phyloP scores from a whole-genome alignment of 2,329 filamentous ascomycete genomes.

The Apiospora koreana region DNA sequence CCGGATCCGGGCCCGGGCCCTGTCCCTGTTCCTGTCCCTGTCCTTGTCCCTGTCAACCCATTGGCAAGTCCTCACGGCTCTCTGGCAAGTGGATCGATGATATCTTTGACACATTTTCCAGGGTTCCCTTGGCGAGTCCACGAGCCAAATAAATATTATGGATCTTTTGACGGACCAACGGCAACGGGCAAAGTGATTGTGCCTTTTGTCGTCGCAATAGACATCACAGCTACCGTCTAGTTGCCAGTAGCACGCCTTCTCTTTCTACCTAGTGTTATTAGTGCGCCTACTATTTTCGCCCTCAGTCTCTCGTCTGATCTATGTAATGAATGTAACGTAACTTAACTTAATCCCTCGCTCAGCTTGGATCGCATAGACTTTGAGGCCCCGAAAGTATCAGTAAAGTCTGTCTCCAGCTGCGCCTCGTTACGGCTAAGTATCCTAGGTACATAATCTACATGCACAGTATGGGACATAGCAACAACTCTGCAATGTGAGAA shows the following conservation, averaged over 20 bases:
- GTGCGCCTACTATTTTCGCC: neutral
- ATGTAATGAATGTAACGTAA: conserved; percentile 6
- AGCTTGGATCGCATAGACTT: neutral
- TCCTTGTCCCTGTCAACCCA: neutral
- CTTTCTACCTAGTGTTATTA: neutral
- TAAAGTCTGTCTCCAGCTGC: neutral
- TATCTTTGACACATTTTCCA: neutral
- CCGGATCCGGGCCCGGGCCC: neutral
- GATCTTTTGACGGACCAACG: neutral
- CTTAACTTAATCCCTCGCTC: neutral
- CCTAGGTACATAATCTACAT: too few relatives aligned
- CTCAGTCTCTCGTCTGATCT: neutral
- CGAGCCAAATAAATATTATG: neutral
- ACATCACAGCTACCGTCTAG: neutral
- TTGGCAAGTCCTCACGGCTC: neutral
- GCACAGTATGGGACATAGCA: too few relatives aligned
- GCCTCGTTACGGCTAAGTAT: too few relatives aligned
- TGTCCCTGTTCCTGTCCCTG: too few relatives aligned
- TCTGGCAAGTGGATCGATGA: neutral
- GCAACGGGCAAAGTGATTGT: neutral
- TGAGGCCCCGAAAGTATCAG: neutral
- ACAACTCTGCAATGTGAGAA: neutral
- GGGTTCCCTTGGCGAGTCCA: neutral
- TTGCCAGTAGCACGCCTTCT: neutral
- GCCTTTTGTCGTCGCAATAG: neutral